These are phyloP conservation scores for Edaphochlamys debaryana DNA, from an alignment of 139 green algal species.

Conservation along the genomic window DNA sequence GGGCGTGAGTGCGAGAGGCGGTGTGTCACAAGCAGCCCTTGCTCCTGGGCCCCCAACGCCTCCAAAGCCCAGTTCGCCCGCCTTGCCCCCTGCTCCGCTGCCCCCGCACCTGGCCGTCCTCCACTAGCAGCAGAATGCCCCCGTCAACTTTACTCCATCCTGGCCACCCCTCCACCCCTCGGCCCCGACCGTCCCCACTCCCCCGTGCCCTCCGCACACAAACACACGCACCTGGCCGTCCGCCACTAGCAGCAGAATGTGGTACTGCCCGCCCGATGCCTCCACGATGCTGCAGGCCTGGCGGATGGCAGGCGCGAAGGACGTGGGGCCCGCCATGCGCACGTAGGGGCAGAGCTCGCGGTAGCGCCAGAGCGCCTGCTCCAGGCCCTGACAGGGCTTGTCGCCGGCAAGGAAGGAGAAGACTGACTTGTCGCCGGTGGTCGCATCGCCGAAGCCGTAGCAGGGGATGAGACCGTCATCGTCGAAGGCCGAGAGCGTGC, in stretches of 20 bases:
- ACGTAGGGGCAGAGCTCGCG: constrained; percentile 57
- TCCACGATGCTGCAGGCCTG: constrained; percentile 68
- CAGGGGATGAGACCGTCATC: constrained; percentile 80
- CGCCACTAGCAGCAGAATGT: constrained; percentile 75
- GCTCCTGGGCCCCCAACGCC: no score
- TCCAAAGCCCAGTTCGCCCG: no score
- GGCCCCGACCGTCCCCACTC: no score
- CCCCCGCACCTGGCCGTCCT: no score
- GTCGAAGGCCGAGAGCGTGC: constrained; percentile 72
- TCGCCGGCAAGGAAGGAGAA: constrained; percentile 59
- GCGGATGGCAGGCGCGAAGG: constrained; percentile 79
- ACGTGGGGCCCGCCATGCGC: constrained; percentile 73
- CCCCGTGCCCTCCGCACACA: no score
- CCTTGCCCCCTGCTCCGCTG: no score
- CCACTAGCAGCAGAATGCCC: no score
- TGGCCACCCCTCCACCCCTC: no score
- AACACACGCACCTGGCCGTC: constrained; percentile 68
- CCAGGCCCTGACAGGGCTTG: constrained; percentile 56
- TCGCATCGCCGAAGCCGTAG: constrained; percentile 77
- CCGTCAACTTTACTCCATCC: no score
- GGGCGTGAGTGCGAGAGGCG: no score
- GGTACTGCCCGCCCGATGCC: constrained; percentile 58
- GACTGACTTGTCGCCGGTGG: constrained; percentile 42
- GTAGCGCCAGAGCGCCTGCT: constrained; percentile 57
- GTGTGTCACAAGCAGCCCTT: no score